These are phyloP conservation scores for Vigna hirtella DNA, from an alignment of 306 rosid genomes.

Conservation along the genomic window DNA sequence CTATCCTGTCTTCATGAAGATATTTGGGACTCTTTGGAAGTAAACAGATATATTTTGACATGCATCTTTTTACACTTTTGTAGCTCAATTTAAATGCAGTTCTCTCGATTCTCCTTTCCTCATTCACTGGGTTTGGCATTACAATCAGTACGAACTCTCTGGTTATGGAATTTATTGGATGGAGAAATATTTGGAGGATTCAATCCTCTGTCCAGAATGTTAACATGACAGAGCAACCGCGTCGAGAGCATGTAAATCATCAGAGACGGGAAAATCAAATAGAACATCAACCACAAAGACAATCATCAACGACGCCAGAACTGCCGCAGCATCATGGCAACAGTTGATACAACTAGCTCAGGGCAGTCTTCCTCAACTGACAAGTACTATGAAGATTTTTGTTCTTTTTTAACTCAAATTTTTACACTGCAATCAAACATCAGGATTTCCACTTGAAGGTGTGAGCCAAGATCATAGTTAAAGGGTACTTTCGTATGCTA, in stretches of 20 bases:
- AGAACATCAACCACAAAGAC: conserved; percentile 37
- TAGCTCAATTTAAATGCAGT: conserved; percentile 68
- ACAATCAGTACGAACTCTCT: conserved; percentile 66
- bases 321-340: conserved; percentile 12
- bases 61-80: conserved; percentile 36
- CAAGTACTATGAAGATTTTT: conserved; percentile 9
- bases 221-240: conserved; percentile 44
- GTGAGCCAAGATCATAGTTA: conserved; percentile 19
- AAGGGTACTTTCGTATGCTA: background rate
- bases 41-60: conserved; percentile 23
- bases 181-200: conserved; percentile 67
- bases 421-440: background rate
- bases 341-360: conserved; percentile 4
- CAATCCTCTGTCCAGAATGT: conserved; percentile 48
- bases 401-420: background rate
- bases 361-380: conserved; percentile 13
- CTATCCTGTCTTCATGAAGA: conserved; percentile 18
- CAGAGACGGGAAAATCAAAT: conserved; percentile 33
- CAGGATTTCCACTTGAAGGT: background rate
- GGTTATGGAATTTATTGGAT: conserved; percentile 58
- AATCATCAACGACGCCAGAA: conserved; percentile 35
- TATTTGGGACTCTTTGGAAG: background rate
- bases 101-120: conserved; percentile 74
- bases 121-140: conserved; percentile 79
- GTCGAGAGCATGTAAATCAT: conserved; percentile 36